Base-by-base conservation (phyloP, 768 basidiomycete species). In the Filobasidium wieringae region DNA sequence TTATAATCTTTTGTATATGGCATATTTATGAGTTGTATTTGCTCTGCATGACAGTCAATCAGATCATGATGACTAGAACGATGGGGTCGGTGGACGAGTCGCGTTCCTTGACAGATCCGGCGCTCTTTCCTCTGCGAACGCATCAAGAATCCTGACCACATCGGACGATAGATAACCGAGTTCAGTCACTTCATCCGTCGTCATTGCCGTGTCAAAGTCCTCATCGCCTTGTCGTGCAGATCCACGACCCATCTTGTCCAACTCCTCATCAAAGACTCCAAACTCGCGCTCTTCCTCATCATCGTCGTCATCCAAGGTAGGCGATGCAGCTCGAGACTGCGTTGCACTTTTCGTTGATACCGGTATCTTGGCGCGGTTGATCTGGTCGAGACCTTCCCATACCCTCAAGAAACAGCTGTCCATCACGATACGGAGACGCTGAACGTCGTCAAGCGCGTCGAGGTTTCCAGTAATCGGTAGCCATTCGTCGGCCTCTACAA, bases 341-440 rank as follows among this genome's bases (percentile, higher is more conserved):
- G 22, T 36, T 17, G 30, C 12, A 9, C 29, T 9, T 19, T 40
- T 55, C 39, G 27, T 33, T 19, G 12, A 19, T 4, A 19, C 26
- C 22, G 54, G 24, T 40, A 22, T 14, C 24, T 24, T 22, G 14
- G 26, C 56, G 9, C 31, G 8, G n/a, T 53, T 74, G 74, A 49
- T 31, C 72, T 72, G 54, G 37, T 55, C 66, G n/a, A 93, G 84
- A 22, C 90, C 89, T 65, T 93, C 86, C 64, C 88, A 96, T 6
- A 95, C 87, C 39, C 92, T 82, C 49, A 90, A 76, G 82, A 95
- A 84, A 66, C 85, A 88, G 2, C 77, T 77, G 64, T 93, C 88
- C 78, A 92, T 81, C 64, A 85, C 75, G 19, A 75, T 77, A 74
- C 90, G 91, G 67, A 96, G 76, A 12, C 81, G 79, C 70, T 85